phyloP scores from a whole-genome alignment of 169 alveolate species.

The Cyclospora cayetanensis region DNA sequence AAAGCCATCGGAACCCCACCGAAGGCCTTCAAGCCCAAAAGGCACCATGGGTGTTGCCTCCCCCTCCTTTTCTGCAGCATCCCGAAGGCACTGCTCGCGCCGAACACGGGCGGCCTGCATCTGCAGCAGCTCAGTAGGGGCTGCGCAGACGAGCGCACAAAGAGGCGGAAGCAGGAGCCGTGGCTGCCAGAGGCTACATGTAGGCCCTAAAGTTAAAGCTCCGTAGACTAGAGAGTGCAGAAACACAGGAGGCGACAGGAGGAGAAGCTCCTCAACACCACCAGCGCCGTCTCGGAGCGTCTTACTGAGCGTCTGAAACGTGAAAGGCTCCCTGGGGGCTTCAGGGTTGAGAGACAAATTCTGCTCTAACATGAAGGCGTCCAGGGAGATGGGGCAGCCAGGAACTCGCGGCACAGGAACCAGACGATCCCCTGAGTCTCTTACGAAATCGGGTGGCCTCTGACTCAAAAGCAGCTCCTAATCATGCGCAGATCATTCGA shows the following conservation, averaged over 20 bases:
- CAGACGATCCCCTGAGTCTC: slow-evolving; percentile 5
- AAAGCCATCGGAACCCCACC: slow-evolving; percentile 18
- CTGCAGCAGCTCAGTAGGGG: slow-evolving; percentile 50
- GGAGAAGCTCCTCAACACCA: too few species aligned
- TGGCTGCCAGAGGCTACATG: neutral
- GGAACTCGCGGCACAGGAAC: neutral
- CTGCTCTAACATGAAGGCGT: neutral
- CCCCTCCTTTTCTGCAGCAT: neutral
- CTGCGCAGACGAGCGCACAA: slow-evolving; percentile 30
- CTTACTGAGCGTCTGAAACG: slow-evolving; percentile 52
- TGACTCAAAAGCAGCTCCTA: too few species aligned
- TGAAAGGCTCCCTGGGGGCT: slow-evolving; percentile 36
- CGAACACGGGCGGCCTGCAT: slow-evolving; percentile 20
- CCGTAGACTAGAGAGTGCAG: too few species aligned
- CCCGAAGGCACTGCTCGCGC: neutral
- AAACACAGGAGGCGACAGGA: too few species aligned
- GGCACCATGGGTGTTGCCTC: neutral
- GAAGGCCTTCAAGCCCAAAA: neutral
- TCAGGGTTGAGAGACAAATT: slow-evolving; percentile 17
- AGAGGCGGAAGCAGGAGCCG: slow-evolving; percentile 1
- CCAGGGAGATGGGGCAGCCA: neutral
- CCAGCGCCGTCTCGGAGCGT: too few species aligned
- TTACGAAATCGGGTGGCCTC: neutral
- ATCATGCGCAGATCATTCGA: too few species aligned
- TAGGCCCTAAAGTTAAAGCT: neutral